These are phyloP conservation scores for Russula sp. DNA, from an alignment of 768 basidiomycete species.

Conservation along the genomic window DNA sequence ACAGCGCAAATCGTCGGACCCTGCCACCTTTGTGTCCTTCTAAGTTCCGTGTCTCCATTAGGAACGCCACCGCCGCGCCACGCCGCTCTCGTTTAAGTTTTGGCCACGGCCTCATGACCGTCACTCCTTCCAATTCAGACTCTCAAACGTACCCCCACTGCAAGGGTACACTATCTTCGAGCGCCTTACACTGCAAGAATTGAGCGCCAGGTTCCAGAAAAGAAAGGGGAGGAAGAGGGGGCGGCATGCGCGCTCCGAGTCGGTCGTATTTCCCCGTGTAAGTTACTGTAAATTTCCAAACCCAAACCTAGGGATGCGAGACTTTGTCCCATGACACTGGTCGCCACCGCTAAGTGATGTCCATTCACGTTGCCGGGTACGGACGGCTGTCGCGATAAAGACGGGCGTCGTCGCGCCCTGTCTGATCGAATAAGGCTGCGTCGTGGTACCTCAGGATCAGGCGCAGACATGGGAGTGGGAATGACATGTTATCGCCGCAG, in stretches of 20 bases:
- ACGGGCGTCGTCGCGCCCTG: background rate
- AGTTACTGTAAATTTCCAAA: background rate
- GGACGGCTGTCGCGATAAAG: background rate
- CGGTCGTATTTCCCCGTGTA: background rate
- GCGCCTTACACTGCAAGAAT: background rate
- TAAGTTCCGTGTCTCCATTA: conserved; percentile 19
- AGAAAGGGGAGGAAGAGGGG: background rate
- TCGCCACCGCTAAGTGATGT: background rate
- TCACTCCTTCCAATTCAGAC: conserved; percentile 4
- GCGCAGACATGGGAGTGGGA: background rate
- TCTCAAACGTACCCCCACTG: background rate
- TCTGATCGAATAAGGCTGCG: background rate
- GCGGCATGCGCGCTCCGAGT: background rate
- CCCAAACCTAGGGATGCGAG: background rate
- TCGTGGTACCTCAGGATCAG: background rate
- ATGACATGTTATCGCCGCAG: background rate
- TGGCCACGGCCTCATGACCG: conserved; percentile 5
- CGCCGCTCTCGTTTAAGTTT: conserved; percentile 6
- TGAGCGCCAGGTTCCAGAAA: background rate
- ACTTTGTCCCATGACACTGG: conserved; percentile 2
- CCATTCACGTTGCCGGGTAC: background rate
- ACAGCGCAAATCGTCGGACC: conserved; percentile 12
- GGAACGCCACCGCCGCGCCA: conserved; percentile 10
- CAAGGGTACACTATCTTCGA: background rate
- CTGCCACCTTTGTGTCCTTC: background rate